These are phyloP conservation scores for Eucalyptus marginata DNA, from an alignment of 345 rosid genomes.

Conservation along the genomic window DNA sequence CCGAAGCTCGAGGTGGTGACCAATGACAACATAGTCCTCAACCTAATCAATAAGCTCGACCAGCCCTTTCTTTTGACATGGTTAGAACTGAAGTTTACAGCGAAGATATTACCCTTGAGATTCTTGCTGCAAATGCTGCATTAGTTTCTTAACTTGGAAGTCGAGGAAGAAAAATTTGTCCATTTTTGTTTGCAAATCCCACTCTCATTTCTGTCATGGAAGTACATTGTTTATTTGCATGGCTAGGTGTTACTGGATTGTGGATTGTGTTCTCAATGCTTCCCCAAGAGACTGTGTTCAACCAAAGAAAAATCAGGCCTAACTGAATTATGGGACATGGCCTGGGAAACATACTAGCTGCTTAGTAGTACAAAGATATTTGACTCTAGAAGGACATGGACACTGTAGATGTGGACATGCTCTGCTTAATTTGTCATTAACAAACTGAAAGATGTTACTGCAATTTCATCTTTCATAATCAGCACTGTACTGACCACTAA, in stretches of 20 bases:
- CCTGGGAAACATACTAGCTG: background rate
- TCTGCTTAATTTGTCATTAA: background rate
- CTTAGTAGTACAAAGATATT: background rate
- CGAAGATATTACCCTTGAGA: background rate
- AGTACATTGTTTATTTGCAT: background rate
- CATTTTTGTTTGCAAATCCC: background rate
- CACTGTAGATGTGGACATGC: background rate
- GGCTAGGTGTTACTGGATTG: background rate
- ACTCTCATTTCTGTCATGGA: background rate
- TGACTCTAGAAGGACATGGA: background rate
- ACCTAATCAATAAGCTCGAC: constrained; percentile 80
- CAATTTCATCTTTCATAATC: background rate
- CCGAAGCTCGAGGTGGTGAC: constrained; percentile 87
- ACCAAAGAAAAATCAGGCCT: background rate
- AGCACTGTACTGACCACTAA: background rate
- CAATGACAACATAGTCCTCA: constrained; percentile 72
- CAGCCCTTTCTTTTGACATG: constrained; percentile 89
- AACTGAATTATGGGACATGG: background rate
- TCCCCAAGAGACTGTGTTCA: background rate
- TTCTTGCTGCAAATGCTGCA: background rate
- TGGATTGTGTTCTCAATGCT: background rate
- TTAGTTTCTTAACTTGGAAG: background rate
- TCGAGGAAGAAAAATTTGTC: background rate
- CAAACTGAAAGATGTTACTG: background rate
- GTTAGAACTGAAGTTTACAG: constrained; percentile 6